Percentiles rank a stretch among this genome's conserved stretches.
Evolutionary conservation across 768 basidiomycete genomes (phyloP).

Genomic region (Tephrocybe sp.): DNA sequence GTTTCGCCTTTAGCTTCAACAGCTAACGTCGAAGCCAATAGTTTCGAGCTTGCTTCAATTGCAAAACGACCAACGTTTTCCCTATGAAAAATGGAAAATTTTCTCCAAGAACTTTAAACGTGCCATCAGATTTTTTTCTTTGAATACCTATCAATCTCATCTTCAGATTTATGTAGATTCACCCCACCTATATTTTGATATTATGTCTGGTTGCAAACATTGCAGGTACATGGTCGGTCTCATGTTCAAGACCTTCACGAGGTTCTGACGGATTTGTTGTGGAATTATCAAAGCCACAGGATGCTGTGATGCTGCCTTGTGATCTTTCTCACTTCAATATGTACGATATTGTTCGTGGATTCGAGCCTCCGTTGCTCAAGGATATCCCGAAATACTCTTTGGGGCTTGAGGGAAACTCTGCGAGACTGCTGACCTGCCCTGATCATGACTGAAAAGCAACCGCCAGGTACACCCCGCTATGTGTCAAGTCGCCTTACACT

Average conservation of each 20-base stretch:
- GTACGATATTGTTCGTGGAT: no score
- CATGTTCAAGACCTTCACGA: not conserved
- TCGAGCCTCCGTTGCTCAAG: constrained; percentile 7
- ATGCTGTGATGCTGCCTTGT: not conserved
- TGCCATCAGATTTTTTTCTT: not conserved
- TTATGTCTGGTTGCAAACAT: not conserved
- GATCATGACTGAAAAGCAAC: not conserved
- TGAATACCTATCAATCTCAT: not conserved
- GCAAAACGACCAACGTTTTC: not conserved
- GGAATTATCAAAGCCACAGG: not conserved
- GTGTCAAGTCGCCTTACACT: not conserved
- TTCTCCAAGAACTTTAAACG: not conserved
- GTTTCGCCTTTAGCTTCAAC: not conserved
- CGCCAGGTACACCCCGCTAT: not conserved
- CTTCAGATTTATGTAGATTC: not conserved
- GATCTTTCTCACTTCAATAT: not conserved
- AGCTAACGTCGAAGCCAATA: no score
- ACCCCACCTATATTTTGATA: not conserved
- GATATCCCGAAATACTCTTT: not conserved
- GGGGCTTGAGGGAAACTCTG: constrained; percentile 1
- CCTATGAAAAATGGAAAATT: not conserved
- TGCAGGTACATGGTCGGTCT: not conserved
- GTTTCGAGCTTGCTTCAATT: not conserved
- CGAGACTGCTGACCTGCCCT: not conserved
- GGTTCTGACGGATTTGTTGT: not conserved